Percentiles rank a stretch among this genome's conserved stretches.
Evolutionary conservation across 2,329 filamentous ascomycete species (phyloP).

Genomic region (Aspergillus sergii): DNA sequence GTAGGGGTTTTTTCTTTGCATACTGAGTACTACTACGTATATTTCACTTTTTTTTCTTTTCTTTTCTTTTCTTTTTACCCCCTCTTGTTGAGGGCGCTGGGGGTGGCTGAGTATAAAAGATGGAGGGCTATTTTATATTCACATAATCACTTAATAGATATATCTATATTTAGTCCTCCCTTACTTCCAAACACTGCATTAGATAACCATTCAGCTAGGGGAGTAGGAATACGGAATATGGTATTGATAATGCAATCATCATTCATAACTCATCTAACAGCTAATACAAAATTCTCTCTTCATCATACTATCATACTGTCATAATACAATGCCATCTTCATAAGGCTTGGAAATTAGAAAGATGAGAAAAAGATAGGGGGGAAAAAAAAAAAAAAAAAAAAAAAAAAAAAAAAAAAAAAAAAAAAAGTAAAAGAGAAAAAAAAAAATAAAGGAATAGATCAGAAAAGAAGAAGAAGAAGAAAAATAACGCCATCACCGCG

Average conservation of each 20-base stretch:
- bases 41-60: not conserved
- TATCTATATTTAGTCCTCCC: not conserved
- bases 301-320: conserved; percentile 14
- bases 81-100: not conserved
- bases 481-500: not conserved
- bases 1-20: not conserved
- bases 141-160: too few relatives aligned
- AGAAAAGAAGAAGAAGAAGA: not conserved
- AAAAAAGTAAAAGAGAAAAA: not conserved
- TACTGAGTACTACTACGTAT: not conserved
- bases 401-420: not conserved
- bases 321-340: conserved; percentile 12
- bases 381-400: conserved; percentile 1
- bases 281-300: conserved; percentile 2
- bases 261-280: conserved; percentile 22
- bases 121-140: not conserved
- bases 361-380: not conserved
- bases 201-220: too few relatives aligned
- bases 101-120: not conserved
- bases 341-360: conserved; percentile 5
- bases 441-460: not conserved
- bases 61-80: not conserved
- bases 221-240: too few relatives aligned
- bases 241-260: conserved; percentile 2
- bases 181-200: not conserved